phyloP scores from a whole-genome alignment of 1,139 yeast genomes.

The Protomyces pachydermus region DNA sequence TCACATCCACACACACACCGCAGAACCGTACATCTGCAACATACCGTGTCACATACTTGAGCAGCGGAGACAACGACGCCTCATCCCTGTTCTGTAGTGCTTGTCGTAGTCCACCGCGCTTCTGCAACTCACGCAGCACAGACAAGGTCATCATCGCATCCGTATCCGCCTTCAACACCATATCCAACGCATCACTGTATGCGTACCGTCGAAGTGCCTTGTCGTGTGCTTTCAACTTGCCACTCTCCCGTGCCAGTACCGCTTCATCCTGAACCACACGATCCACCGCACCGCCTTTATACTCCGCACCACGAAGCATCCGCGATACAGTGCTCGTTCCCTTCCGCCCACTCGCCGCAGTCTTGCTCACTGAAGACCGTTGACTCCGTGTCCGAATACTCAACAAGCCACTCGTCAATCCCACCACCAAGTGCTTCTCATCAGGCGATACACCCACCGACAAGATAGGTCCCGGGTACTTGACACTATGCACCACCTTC shows the following conservation, averaged over 20 bases:
- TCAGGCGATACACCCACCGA: constrained; percentile 48
- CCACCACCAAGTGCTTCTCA: constrained; percentile 88
- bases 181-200: constrained; percentile 89
- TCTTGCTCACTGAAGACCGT: constrained; percentile 47
- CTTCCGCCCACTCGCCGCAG: constrained; percentile 39
- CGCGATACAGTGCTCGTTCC: constrained; percentile 52
- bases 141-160: constrained; percentile 66
- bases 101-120: constrained; percentile 78
- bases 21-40: constrained; percentile 78
- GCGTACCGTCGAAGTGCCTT: constrained; percentile 77
- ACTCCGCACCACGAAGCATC: constrained; percentile 87
- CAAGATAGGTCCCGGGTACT: constrained; percentile 28
- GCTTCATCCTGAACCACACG: constrained; percentile 49
- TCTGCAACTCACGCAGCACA: constrained; percentile 75
- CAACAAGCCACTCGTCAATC: constrained; percentile 80
- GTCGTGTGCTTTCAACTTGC: constrained; percentile 74
- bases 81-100: constrained; percentile 81
- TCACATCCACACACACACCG: constrained; percentile 71
- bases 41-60: constrained; percentile 71
- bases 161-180: constrained; percentile 72
- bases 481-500: constrained; percentile 78
- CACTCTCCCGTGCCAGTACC: constrained; percentile 37
- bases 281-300: constrained; percentile 74
- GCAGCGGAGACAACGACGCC: constrained; percentile 71
- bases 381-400: constrained; percentile 80